Base-by-base conservation (phyloP, 805 yeast species). In the Jamesozyma rosinii region DNA sequence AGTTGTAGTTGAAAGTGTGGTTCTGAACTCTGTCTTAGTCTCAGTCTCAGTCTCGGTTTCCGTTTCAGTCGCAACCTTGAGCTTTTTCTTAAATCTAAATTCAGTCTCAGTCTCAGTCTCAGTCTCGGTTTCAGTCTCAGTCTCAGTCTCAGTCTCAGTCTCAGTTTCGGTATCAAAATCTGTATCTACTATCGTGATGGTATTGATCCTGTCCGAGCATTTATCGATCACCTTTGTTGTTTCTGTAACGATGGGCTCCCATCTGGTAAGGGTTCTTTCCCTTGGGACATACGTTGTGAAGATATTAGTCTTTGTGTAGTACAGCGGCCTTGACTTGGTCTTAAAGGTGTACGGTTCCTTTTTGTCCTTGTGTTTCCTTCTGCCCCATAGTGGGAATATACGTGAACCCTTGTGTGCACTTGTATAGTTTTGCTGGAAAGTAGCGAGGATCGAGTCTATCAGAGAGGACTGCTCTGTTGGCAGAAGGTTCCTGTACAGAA, bases 261-360 rank as follows among this genome's bases (percentile, higher is more conserved):
- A 46, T 36, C 38, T 42, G 5, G 50, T 43, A 30, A 30, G 34
- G 1, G 47, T 48, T 33, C 40, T 38, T 37, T 44, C 47, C 18
- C 36, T 48, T 2, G 53, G 49, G n/a, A 40, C 34, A 21, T 48
- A 49, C 9, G 48, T 41, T 2, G 50, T 48, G 36, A 39, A 44
- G n/a, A 35, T 38, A 22, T 44, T 27, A 10, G 54, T 50, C 21
- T 45, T 37, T 2, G 52, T 49, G 15, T 44, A 42, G 22, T 38
- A 30, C 8, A 42, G 27, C 13, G 47, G 41, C 19, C 31, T 17
- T 6, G 26, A 20, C 14, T 14, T n/a, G 9, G 35, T 30, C n/a
- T 9, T 13, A 4, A 3, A 15, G 26, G 38, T 36, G 26, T 24
- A 24, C 9, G 32, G 14, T 5, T 30, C 35, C 20, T 30, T 38